Conservation (phyloP, 805 yeast genomes). For the Yarrowia yakushimensis region DNA sequence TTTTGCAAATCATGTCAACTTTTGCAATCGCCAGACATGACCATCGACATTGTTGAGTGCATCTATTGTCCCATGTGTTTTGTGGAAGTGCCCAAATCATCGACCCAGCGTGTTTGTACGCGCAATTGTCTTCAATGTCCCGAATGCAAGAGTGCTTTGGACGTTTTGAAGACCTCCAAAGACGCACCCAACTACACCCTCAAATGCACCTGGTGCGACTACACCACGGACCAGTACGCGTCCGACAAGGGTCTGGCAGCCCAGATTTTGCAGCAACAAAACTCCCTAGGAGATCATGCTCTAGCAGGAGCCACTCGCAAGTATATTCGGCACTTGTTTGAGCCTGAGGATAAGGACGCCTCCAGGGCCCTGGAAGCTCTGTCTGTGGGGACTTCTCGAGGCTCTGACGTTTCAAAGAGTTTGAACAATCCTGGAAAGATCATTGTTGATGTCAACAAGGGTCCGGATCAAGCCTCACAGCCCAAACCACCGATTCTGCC, state of each 20-base stretch:
- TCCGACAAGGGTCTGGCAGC: slow-evolving; percentile 1
- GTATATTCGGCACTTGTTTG: slow-evolving; percentile 9
- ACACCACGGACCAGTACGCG: background rate
- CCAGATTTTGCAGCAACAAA: slow-evolving; percentile 5
- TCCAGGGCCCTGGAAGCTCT: background rate
- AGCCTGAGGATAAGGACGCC: background rate
- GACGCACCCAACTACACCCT: background rate
- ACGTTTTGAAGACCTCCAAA: slow-evolving; percentile 2
- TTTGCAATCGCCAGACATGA: slow-evolving; percentile 17
- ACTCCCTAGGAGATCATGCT: background rate
- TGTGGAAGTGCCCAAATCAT: slow-evolving; percentile 18
- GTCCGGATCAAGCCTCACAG: background rate
- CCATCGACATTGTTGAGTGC: slow-evolving; percentile 2
- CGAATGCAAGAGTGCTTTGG: slow-evolving; percentile 11
- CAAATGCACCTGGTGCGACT: slow-evolving; percentile 12
- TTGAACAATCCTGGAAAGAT: background rate
- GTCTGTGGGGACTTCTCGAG: background rate
- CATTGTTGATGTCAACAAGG: background rate
- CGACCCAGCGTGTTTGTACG: background rate
- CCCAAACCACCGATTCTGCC: background rate
- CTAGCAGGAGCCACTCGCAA: background rate
- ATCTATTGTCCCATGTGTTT: slow-evolving; percentile 22
- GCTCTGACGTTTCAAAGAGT: background rate
- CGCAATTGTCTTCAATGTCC: slow-evolving; percentile 23
- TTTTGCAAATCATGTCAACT: slow-evolving; percentile 15